Evolutionary conservation across 306 rosid species (phyloP), one percentile per base, ranked within the genome.

Genomic region (Mimosa pudica): DNA sequence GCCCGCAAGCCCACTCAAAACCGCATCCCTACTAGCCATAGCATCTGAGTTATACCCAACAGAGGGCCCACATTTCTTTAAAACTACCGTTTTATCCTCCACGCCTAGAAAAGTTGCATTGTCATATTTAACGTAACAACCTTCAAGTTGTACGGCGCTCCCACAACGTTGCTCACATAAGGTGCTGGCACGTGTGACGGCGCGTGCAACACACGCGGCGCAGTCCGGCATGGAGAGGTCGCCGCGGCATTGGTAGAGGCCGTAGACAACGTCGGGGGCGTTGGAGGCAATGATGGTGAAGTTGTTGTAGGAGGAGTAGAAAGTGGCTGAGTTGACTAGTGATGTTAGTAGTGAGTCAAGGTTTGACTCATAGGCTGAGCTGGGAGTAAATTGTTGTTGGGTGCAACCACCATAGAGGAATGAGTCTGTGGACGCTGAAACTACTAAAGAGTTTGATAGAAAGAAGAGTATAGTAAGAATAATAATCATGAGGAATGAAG

Each of bases 161-260:
- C 98, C 97, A 35, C 94, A 86, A 0, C 89, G 44, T 10, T 61
- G 77, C 1, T 87, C 55, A 74, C 98, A 92, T 41, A 94, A 51
- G 2, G 13, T 71, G 1, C 93, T 89, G 4, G 88, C 83, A 0
- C 89, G 90, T 1, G 87, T 48, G 64, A 89, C 85, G 0, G 98
- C 85, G 2, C 88, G 90, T 0, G 90, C 75, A 1, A 95, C 78
- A 79, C 98, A 92, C 1, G 91, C 33, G 80, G 97, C 87, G 81
- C 98, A 95, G 82, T 89, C 97, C 0, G 91, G 94, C 98, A 91
- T 91, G 62, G 94, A 75, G 52, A 95, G 93, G 85, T 95, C 98
- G 4, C 89, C 98, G 0, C 98, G 98, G 85, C 98, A 95, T 74
- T 95, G 98, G 92, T 85, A 91, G 80, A 95, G 92, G 11, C 98